Evolutionary conservation across 2,329 filamentous ascomycete genomes (phyloP).

Genomic region (Kalaharituber pfeilii): DNA sequence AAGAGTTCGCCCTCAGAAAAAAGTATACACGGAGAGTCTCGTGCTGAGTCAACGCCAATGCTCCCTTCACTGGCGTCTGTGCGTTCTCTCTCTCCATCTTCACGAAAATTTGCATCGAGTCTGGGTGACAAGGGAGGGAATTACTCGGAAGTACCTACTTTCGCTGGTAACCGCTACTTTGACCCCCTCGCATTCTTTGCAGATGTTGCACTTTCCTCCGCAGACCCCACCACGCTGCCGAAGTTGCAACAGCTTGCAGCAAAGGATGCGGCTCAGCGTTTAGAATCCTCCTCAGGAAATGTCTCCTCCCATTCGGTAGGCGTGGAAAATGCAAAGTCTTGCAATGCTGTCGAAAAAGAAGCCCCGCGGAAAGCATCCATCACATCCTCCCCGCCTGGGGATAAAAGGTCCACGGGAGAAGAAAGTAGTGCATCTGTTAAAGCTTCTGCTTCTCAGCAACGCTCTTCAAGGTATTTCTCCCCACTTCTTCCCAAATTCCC

Average conservation of each 20-base stretch:
- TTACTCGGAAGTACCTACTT: conserved; percentile 2
- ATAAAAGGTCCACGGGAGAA: background rate
- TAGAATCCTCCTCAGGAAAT: background rate
- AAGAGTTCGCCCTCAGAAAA: background rate
- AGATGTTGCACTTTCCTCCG: conserved; percentile 16
- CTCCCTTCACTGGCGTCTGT: background rate
- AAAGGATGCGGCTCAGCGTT: background rate
- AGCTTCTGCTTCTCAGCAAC: background rate
- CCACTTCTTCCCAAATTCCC: background rate
- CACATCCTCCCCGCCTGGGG: no score
- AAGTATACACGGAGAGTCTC: conserved; percentile 2
- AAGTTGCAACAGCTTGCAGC: conserved; percentile 2
- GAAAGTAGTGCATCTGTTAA: background rate
- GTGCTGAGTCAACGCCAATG: conserved; percentile 4
- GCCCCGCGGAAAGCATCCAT: no score
- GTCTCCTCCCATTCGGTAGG: background rate
- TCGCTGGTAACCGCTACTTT: conserved; percentile 4
- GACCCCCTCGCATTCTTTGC: conserved; percentile 16
- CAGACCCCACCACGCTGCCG: conserved; percentile 2
- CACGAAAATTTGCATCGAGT: background rate
- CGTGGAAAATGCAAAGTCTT: background rate
- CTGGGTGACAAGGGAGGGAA: background rate
- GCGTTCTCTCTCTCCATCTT: conserved; percentile 3
- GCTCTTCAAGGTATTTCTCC: conserved; percentile 1
- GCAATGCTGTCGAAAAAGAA: background rate